Conservation (phyloP, 2,329 filamentous ascomycete species). For the Diaporthe sp. region DNA sequence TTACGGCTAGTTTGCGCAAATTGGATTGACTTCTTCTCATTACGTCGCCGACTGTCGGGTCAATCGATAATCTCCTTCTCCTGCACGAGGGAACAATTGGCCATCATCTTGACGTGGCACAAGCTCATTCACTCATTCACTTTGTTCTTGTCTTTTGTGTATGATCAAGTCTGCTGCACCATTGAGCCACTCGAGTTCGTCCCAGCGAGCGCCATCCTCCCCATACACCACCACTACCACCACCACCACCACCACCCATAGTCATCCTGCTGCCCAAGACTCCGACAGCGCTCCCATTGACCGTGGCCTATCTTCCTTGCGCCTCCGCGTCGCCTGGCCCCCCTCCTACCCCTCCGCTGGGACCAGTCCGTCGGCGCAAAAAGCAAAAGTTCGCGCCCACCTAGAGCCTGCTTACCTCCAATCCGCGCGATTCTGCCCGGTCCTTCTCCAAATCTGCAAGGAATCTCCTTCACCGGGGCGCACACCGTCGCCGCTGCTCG, state of each 20-base stretch:
- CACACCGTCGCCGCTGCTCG: constrained; percentile 19
- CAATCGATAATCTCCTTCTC: constrained; percentile 24
- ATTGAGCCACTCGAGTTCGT: constrained; percentile 19
- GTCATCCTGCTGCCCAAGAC: neutral
- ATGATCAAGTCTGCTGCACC: neutral
- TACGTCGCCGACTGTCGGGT: constrained; percentile 22
- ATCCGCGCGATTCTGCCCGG: constrained; percentile 1
- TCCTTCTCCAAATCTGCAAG: constrained; percentile 32
- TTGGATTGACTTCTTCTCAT: constrained; percentile 23
- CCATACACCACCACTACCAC: neutral
- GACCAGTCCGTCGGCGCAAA: constrained; percentile 29
- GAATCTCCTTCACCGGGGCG: constrained; percentile 11
- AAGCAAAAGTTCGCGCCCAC: constrained; percentile 28
- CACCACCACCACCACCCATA: neutral
- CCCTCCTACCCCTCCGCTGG: neutral
- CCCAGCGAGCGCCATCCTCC: neutral
- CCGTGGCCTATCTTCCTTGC: neutral
- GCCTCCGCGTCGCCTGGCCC: neutral
- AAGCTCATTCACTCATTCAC: constrained; percentile 30
- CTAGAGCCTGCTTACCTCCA: constrained; percentile 5
- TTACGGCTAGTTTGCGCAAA: constrained; percentile 27
- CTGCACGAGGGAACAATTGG: constrained; percentile 1
- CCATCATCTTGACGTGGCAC: constrained; percentile 30
- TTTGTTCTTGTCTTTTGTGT: neutral
- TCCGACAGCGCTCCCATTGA: neutral